These are phyloP conservation scores for Leccinum uliginosum DNA, from an alignment of 768 basidiomycete species.

Conservation along the genomic window DNA sequence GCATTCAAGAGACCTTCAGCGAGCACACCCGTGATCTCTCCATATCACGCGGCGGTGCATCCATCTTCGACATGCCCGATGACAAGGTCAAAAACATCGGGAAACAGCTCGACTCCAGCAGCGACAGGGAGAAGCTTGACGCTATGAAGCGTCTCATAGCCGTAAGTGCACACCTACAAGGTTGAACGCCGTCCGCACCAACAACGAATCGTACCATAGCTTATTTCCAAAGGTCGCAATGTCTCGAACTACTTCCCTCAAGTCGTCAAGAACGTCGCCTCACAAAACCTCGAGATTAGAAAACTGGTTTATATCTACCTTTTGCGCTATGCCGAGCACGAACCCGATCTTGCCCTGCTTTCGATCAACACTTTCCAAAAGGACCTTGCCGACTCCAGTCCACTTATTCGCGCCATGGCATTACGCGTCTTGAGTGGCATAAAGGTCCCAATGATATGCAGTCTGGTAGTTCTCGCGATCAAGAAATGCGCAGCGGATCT, in stretches of 20 bases:
- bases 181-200: neutral
- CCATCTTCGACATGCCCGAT: conserved; percentile 65
- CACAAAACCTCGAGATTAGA: conserved; percentile 86
- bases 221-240: conserved; percentile 89
- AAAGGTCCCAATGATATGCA: conserved; percentile 82
- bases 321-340: conserved; percentile 85
- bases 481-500: conserved; percentile 89
- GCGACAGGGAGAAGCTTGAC: conserved; percentile 88
- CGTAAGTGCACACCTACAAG: conserved; percentile 43
- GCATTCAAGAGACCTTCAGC: conserved; percentile 77
- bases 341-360: conserved; percentile 91
- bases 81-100: conserved; percentile 82
- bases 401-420: conserved; percentile 95
- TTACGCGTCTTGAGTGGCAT: conserved; percentile 91
- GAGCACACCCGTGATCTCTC: conserved; percentile 75
- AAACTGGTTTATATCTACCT: conserved; percentile 99
- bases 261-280: conserved; percentile 96
- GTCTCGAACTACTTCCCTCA: conserved; percentile 93
- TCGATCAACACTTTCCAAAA: conserved; percentile 99
- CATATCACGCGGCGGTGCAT: conserved; percentile 49
- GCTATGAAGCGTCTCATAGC: conserved; percentile 95
- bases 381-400: conserved; percentile 88
- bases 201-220: conserved; percentile 38
- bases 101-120: conserved; percentile 82
- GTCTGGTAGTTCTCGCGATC: conserved; percentile 81